A percentile compares a stretch with the other conserved stretches of the same genome.
Conservation (phyloP, 805 yeast genomes). For the Wickerhamomyces ciferrii region DNA sequence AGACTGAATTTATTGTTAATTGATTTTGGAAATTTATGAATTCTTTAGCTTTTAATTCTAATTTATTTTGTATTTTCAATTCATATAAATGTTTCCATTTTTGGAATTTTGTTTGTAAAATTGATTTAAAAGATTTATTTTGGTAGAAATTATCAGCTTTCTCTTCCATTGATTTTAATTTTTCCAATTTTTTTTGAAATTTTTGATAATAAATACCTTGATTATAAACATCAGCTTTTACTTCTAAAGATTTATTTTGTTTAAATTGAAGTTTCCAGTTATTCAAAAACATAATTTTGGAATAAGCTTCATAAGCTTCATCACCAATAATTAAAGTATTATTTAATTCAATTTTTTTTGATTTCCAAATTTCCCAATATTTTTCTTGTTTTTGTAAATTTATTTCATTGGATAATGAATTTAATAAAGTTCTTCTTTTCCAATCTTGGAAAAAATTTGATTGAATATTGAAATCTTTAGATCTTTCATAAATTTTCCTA, state of each 20-base stretch:
- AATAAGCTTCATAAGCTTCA: slow-evolving; percentile 10
- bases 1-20: background rate
- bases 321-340: slow-evolving; percentile 7
- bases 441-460: slow-evolving; percentile 4
- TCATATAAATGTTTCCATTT: slow-evolving; percentile 9
- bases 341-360: slow-evolving; percentile 2
- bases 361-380: slow-evolving; percentile 7
- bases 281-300: slow-evolving; percentile 14
- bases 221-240: slow-evolving; percentile 4
- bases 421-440: slow-evolving; percentile 4
- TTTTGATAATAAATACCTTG: slow-evolving; percentile 5
- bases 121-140: background rate
- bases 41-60: background rate
- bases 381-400: background rate
- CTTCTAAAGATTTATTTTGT: background rate
- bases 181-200: slow-evolving; percentile 1
- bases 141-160: slow-evolving; percentile 3
- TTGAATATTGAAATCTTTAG: background rate
- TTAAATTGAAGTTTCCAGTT: slow-evolving; percentile 8
- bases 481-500: background rate
- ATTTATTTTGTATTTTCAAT: background rate
- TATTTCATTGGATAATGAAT: background rate
- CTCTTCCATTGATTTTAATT: background rate
- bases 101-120: background rate
- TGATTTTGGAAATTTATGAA: background rate